phyloP scores from a whole-genome alignment of 2,329 filamentous ascomycete species.

The Colletotrichum australisinense region DNA sequence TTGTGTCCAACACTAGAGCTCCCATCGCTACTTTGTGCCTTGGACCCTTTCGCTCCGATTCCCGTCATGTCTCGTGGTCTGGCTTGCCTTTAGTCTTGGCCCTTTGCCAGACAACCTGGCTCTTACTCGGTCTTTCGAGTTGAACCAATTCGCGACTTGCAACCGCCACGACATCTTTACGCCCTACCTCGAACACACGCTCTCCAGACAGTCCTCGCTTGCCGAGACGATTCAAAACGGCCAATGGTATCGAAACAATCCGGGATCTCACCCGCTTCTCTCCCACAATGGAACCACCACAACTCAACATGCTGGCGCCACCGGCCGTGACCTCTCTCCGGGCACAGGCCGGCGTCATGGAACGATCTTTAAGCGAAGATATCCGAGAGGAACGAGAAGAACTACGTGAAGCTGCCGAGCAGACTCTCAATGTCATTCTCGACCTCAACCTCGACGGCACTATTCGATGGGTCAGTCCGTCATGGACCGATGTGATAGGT shows the following conservation, averaged over 20 bases:
- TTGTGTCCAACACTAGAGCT: conserved; percentile 11
- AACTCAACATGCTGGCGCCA: conserved; percentile 59
- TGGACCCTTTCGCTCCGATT: conserved; percentile 21
- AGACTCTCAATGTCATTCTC: conserved; percentile 95
- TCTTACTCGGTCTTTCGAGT: conserved; percentile 14
- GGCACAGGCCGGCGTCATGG: conserved; percentile 64
- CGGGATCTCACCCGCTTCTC: conserved; percentile 40
- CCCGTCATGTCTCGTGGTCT: conserved; percentile 58
- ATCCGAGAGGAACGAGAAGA: conserved; percentile 95
- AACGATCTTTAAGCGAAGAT: conserved; percentile 82
- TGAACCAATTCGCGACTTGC: conserved; percentile 22
- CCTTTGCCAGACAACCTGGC: conserved; percentile 53
- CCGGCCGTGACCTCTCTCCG: conserved; percentile 65
- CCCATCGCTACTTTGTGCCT: conserved; percentile 12
- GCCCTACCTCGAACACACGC: conserved; percentile 12
- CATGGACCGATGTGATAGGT: conserved; percentile 94
- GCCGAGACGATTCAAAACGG: conserved; percentile 26
- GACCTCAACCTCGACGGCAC: conserved; percentile 91
- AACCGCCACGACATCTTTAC: conserved; percentile 8
- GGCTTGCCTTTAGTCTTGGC: conserved; percentile 60
- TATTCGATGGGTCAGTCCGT: conserved; percentile 96
- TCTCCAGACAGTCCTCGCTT: conserved; percentile 22
- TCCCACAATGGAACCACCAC: conserved; percentile 56
- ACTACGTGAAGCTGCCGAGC: conserved; percentile 93
- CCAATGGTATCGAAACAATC: conserved; percentile 49